Base-by-base conservation (phyloP, 2,329 filamentous ascomycete genomes). In the Parastagonospora nodorum region DNA sequence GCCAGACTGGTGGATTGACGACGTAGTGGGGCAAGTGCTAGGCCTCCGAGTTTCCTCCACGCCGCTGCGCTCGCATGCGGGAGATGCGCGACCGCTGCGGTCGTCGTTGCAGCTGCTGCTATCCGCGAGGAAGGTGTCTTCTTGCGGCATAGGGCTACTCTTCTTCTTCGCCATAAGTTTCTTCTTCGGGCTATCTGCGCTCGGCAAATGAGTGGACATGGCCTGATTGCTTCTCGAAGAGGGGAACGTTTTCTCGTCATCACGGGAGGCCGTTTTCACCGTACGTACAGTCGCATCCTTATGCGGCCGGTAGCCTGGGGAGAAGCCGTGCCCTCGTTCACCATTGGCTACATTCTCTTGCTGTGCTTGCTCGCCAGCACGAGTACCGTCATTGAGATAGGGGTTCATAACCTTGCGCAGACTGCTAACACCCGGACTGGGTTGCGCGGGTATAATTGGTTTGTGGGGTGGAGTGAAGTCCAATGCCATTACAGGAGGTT, bases 321-420 rank as follows among this genome's bases (percentile, higher is more conserved):
- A 91, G 67, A 92, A 91, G 2, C 87, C 85, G 56, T 84, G 79
- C 32, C 79, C 73, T 33, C 75, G 72, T 48, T 75, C 74, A 28
- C 65, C 71, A 32, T 71, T 67, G 11, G 47, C 53, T 16, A 58
- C 60, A 10, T 65, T 59, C n/a, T 61, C 61, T 2, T 53, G 58
- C 2, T 61, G 55, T 49, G 59, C 61, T 39, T 58, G 67, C 61
- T 63, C 60, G 12, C 40, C 53, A 16, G 66, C 48, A 33, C 57
- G 63, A 51, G 58, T 58, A 28, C 61, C 50, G 36, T 74, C 70
- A 48, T 58, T 68, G 15, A 96, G 76, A 70, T 91, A 97, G 6
- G 90, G 91, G 74, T 88, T 89, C 91, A 96, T 96, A 45, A 90
- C 89, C 74, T 90, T 84, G 52, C 90, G 85, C 60, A 96, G 78